A percentile compares a stretch with the other conserved stretches of the same genome.
Evolutionary conservation across 352 stramenopile species (phyloP).

Genomic region (Pythium apleroticum): DNA sequence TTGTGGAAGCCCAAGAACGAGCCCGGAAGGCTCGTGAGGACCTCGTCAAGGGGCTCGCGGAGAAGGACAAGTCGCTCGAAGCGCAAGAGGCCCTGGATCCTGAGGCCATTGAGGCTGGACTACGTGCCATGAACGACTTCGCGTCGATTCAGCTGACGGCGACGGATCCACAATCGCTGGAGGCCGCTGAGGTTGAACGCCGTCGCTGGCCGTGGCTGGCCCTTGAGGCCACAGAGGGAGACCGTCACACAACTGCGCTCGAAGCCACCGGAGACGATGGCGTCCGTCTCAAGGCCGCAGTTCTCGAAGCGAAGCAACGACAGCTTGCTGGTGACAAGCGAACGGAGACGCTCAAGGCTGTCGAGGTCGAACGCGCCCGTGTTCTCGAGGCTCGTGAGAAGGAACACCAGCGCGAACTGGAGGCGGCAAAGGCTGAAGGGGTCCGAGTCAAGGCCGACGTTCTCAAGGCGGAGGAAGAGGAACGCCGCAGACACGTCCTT

Average conservation of each 20-base stretch:
- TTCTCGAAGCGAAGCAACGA: neutral
- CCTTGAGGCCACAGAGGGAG: neutral
- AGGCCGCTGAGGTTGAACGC: neutral
- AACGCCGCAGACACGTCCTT: neutral
- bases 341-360: neutral
- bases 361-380: neutral
- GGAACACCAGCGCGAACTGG: neutral
- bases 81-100: neutral
- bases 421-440: neutral
- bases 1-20: neutral
- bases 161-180: neutral
- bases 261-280: neutral
- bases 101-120: neutral
- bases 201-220: no score
- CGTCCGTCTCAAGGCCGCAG: neutral
- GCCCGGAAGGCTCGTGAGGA: slow-evolving; percentile 7
- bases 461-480: neutral
- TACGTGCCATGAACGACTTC: slow-evolving; percentile 6
- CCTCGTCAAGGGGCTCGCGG: slow-evolving; percentile 3
- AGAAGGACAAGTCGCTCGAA: slow-evolving; percentile 2
- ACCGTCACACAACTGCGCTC: neutral
- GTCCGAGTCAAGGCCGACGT: neutral
- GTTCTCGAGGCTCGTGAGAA: neutral
- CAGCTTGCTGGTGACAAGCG: neutral
- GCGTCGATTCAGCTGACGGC: neutral